Base-by-base conservation (phyloP, 2,329 filamentous ascomycete species). In the Sphaerulina populicola region DNA sequence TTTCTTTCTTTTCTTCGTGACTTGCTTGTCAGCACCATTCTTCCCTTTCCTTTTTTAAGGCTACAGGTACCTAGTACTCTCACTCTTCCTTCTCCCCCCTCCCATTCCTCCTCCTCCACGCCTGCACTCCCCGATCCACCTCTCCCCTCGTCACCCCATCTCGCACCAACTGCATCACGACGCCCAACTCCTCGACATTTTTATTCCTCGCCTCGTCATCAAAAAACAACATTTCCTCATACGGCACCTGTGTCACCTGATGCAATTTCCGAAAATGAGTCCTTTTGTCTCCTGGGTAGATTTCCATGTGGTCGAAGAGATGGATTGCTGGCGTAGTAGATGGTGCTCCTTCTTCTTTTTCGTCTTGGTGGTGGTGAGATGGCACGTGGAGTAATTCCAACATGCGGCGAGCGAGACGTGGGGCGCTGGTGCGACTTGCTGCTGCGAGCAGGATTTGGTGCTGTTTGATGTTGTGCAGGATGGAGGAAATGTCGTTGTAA, bases 221-320 rank as follows among this genome's bases (percentile, higher is more conserved):
- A 60, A 97, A 97, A 69, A 97, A 97, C 31, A 97, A 68, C 84
- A 97, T 94, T 43, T 96, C 88, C 57, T 85, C 78, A 63, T 81
- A 94, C 5, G 74, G 71, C 2, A 96, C 68, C 1, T 81, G 82
- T 11, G 85, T 89, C 50, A 80, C 76, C 66, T 83, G 79, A 8
- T 85, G 79, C 60, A 97, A 74, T 4, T 78, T 74, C 62, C 83
- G 77, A 62, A 97, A 94, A 69, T 97, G 91, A 56, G 80, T 79
- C n/a, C 85, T 83, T 76, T 97, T 97, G 65, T 75, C 84, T 1
- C 82, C 81, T 0, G 90, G 89, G 61, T 79, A 83, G 45, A 83
- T 82, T 62, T 83, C 77, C 31, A 77, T 73, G 40, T 54, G 47
- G 43, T 59, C 57, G 37, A 64, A 64, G 6, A 63, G n/a, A 18